A percentile compares a stretch with the other conserved stretches of the same genome.
phyloP scores from a whole-genome alignment of 306 rosid species.

The Citrullus mucosospermus region DNA sequence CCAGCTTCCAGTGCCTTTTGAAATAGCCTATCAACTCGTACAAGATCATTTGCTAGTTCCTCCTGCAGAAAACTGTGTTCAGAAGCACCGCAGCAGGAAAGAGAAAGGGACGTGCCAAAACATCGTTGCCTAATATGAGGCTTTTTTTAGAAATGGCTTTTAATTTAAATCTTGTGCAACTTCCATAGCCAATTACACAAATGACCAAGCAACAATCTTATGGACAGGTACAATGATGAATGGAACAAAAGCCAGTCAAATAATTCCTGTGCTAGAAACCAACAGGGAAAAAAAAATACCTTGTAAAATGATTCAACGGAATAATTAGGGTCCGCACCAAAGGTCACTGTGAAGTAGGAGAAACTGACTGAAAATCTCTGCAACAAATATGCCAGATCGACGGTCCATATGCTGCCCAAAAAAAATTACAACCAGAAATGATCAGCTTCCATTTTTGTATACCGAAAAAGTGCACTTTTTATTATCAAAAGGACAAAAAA shows the following conservation, averaged over 20 bases:
- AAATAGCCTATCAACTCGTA: conserved; percentile 70
- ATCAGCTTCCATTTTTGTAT: neutral
- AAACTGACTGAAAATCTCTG: conserved; percentile 58
- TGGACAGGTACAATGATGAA: neutral
- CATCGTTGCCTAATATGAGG: neutral
- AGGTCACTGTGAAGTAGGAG: conserved; percentile 82
- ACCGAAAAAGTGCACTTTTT: neutral
- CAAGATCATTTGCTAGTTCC: conserved; percentile 69
- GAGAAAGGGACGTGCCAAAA: conserved; percentile 1
- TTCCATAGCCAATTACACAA: neutral
- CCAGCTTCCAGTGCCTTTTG: conserved; percentile 63
- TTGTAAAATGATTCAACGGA: conserved; percentile 78
- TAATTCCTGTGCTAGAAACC: neutral
- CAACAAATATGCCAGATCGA: conserved; percentile 81
- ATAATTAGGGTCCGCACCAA: conserved; percentile 91
- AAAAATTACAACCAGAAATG: neutral
- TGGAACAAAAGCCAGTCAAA: neutral
- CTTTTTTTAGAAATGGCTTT: neutral
- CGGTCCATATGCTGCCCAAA: conserved; percentile 89
- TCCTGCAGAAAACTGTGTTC: conserved; percentile 40
- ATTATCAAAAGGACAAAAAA: neutral
- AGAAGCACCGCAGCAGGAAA: conserved; percentile 5
- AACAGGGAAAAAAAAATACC: conserved; percentile 23
- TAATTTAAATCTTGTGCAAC: neutral
- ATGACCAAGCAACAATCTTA: neutral